Conservation (phyloP, 192 early-diverging fungal genomes). For the Pilaira anomala region DNA sequence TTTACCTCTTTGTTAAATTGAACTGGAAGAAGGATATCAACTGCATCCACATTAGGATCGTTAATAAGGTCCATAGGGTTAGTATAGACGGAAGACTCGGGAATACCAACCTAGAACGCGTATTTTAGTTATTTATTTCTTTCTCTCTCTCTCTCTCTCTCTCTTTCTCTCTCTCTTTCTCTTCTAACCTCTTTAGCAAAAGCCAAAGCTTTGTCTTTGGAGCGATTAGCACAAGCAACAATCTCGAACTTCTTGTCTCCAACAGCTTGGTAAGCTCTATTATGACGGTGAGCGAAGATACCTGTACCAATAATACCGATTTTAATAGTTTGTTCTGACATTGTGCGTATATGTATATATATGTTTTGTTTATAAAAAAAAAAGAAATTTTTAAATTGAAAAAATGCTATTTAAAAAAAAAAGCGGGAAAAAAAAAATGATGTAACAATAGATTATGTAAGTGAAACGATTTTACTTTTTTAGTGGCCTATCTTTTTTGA, state of each 20-base stretch:
- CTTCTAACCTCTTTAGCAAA: slow-evolving; percentile 32
- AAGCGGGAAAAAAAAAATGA: too few relatives aligned
- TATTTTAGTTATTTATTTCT: too few relatives aligned
- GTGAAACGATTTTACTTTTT: too few relatives aligned
- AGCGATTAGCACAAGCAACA: slow-evolving; percentile 39
- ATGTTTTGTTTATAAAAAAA: too few relatives aligned
- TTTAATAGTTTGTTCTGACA: slow-evolving; percentile 23
- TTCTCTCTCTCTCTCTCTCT: neutral
- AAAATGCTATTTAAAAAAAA: too few relatives aligned
- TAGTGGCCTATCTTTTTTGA: too few relatives aligned
- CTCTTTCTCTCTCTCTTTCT: neutral
- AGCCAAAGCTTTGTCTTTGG: slow-evolving; percentile 36
- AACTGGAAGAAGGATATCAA: slow-evolving; percentile 34
- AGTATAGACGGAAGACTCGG: slow-evolving; percentile 31
- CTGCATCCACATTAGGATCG: slow-evolving; percentile 31
- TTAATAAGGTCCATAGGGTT: slow-evolving; percentile 33
- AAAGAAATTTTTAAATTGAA: neutral
- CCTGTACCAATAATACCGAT: slow-evolving; percentile 42
- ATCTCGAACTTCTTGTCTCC: slow-evolving; percentile 33
- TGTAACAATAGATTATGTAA: too few relatives aligned
- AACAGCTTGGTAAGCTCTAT: slow-evolving; percentile 26
- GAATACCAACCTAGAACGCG: slow-evolving; percentile 30
- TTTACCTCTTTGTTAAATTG: slow-evolving; percentile 36
- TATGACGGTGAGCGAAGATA: slow-evolving; percentile 39
- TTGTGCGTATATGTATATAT: neutral